Percentiles rank a stretch among this genome's conserved stretches.
These are phyloP conservation scores for Piper longum DNA, from an alignment of 164 flowering plant species.

Conservation along the genomic window DNA sequence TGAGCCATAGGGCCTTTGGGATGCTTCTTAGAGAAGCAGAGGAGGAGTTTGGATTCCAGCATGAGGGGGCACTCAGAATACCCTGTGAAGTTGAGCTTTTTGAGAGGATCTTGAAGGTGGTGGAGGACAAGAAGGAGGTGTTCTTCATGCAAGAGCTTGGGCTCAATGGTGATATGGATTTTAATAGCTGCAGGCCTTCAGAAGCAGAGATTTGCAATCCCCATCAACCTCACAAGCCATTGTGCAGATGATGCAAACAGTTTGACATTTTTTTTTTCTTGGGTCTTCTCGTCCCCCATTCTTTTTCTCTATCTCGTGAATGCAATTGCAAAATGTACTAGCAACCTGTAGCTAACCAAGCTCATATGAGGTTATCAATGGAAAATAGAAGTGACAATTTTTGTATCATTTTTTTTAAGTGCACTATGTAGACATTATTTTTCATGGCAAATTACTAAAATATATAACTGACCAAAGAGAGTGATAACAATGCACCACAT, in stretches of 20 bases:
- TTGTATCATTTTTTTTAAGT: neutral
- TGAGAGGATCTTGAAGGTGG: constrained; percentile 50
- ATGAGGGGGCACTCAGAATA: constrained; percentile 63
- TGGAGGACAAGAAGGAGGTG: constrained; percentile 40
- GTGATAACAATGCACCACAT: no score
- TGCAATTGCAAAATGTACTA: neutral
- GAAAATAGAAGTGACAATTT: neutral
- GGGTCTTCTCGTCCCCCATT: neutral
- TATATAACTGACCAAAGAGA: no score
- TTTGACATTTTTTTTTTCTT: neutral
- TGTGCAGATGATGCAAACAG: constrained; percentile 31
- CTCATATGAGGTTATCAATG: neutral
- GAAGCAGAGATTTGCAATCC: constrained; percentile 26
- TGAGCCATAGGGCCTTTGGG: constrained; percentile 51
- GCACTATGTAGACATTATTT: no score
- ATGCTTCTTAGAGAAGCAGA: constrained; percentile 60
- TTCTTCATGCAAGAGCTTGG: constrained; percentile 20
- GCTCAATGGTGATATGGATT: constrained; percentile 18
- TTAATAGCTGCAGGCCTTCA: constrained; percentile 19
- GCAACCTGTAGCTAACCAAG: neutral
- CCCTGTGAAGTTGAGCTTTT: constrained; percentile 61
- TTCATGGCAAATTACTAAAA: no score
- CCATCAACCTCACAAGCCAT: constrained; percentile 31
- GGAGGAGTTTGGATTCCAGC: constrained; percentile 82
- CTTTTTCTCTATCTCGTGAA: neutral